Evolutionary conservation across 129 eudicot genomes (phyloP).

Genomic region (Flaveria ramosissima): DNA sequence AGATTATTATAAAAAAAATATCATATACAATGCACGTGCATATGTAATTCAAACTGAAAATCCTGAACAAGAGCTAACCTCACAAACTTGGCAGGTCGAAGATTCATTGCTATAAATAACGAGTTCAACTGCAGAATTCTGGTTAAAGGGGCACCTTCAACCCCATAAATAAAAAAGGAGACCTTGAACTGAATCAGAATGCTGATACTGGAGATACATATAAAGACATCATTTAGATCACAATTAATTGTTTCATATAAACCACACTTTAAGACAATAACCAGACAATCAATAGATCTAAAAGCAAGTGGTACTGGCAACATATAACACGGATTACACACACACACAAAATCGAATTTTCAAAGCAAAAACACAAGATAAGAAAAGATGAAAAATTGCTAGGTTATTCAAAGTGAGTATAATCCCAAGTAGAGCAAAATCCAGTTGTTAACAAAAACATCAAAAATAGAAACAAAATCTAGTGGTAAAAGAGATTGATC

Average conservation of each 20-base stretch:
- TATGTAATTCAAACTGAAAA: not conserved
- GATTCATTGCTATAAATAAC: conserved; percentile 47
- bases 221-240: too few species aligned
- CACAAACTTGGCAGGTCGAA: conserved; percentile 58
- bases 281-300: too few species aligned
- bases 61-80: conserved; percentile 57
- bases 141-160: too few species aligned
- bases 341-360: not conserved
- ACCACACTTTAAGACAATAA: too few species aligned
- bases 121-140: not conserved
- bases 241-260: too few species aligned
- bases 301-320: not conserved
- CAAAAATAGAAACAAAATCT: too few species aligned
- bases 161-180: too few species aligned
- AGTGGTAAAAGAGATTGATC: too few species aligned
- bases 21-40: not conserved
- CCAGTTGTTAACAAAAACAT: too few species aligned
- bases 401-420: not conserved
- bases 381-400: not conserved
- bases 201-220: too few species aligned
- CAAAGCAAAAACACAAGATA: not conserved
- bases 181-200: too few species aligned
- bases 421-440: too few species aligned
- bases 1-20: not conserved
- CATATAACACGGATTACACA: not conserved